phyloP scores from a whole-genome alignment of 192 early-diverging fungal species.

The Backusella liffmaniae region DNA sequence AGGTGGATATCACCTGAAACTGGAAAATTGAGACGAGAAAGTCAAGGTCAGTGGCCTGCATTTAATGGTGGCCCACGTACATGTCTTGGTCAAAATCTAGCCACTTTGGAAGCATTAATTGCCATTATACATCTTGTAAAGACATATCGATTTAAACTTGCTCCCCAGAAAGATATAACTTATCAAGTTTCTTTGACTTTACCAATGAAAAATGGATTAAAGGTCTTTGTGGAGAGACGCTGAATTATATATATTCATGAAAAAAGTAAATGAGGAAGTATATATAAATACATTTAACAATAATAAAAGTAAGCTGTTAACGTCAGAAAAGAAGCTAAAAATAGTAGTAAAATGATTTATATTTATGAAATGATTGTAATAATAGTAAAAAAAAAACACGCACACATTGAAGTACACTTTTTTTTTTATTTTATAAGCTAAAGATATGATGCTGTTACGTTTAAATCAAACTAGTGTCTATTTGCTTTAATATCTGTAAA shows the following conservation, averaged over 20 bases:
- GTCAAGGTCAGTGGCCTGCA: slow-evolving; percentile 45
- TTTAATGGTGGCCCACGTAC: slow-evolving; percentile 52
- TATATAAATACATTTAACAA: no score
- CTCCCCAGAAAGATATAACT: slow-evolving; percentile 27
- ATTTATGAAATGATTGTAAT: no score
- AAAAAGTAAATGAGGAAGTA: neutral
- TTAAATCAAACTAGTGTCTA: neutral
- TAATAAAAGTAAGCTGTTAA: neutral
- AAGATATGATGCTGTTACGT: neutral
- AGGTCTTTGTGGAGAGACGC: slow-evolving; percentile 29
- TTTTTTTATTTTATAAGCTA: no score
- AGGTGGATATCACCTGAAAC: slow-evolving; percentile 41
- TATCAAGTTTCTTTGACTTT: slow-evolving; percentile 26
- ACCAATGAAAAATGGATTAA: slow-evolving; percentile 35
- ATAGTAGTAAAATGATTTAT: no score
- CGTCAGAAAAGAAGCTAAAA: no score
- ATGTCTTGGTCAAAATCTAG: slow-evolving; percentile 43
- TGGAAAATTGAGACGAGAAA: slow-evolving; percentile 20
- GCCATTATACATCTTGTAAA: slow-evolving; percentile 37
- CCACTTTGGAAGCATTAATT: slow-evolving; percentile 42
- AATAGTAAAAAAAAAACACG: no score
- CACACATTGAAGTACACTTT: no score
- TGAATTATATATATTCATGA: neutral
- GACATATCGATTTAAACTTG: slow-evolving; percentile 37
- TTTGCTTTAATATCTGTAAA: neutral